phyloP scores from a whole-genome alignment of 2,329 filamentous ascomycete genomes.

The Fusarium sp. region DNA sequence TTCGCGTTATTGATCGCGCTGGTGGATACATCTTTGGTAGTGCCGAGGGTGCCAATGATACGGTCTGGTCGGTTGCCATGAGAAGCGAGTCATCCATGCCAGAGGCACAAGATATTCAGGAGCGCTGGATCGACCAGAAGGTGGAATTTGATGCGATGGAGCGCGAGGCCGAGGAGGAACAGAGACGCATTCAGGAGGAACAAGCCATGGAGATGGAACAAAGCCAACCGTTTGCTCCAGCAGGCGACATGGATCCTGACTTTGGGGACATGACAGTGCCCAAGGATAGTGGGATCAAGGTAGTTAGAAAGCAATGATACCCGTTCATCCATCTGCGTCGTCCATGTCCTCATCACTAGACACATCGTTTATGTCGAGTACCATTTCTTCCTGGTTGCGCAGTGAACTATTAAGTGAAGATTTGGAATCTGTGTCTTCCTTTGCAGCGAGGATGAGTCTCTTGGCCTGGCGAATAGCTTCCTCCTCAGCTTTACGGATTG shows the following conservation, averaged over 20 bases:
- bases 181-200: constrained; percentile 65
- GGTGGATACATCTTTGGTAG: constrained; percentile 93
- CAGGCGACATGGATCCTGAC: constrained; percentile 57
- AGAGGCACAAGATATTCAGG: constrained; percentile 91
- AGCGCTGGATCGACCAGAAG: constrained; percentile 93
- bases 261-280: constrained; percentile 66
- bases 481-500: constrained; percentile 91
- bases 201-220: constrained; percentile 55
- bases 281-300: constrained; percentile 75
- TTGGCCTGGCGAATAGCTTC: constrained; percentile 86
- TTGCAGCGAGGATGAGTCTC: constrained; percentile 75
- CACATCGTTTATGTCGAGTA: constrained; percentile 59
- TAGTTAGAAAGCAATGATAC: constrained; percentile 74
- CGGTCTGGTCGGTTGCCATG: constrained; percentile 97
- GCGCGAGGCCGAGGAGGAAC: constrained; percentile 78
- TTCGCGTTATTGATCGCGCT: constrained; percentile 90
- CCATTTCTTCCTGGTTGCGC: constrained; percentile 52
- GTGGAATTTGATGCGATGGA: constrained; percentile 89
- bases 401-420: constrained; percentile 38
- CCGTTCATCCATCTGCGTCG: constrained; percentile 59
- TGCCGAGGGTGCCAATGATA: constrained; percentile 92
- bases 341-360: constrained; percentile 61
- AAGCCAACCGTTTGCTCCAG: constrained; percentile 40
- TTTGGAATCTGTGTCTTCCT: constrained; percentile 55
- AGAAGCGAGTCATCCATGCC: constrained; percentile 78